These are phyloP conservation scores for Colletotrichum sojae DNA, from an alignment of 2,329 filamentous ascomycete genomes.

Conservation along the genomic window DNA sequence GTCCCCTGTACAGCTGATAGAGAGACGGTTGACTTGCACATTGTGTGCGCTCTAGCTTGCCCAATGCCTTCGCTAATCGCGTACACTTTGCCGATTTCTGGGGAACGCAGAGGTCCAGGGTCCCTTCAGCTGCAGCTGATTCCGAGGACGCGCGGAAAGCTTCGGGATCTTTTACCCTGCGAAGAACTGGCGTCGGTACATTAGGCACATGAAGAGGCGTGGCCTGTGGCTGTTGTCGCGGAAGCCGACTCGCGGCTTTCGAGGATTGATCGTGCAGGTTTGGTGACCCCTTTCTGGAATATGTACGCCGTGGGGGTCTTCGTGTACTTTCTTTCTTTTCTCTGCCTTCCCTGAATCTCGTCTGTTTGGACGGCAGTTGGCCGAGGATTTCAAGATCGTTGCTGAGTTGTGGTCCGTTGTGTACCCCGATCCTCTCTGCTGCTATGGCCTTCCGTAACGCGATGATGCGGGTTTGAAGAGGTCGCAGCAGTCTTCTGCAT, in stretches of 20 bases:
- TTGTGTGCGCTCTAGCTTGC: constrained; percentile 21
- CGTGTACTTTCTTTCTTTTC: constrained; percentile 27
- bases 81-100: neutral
- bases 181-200: constrained; percentile 34
- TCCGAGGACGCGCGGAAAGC: neutral
- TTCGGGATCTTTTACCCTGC: constrained; percentile 13
- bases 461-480: constrained; percentile 60
- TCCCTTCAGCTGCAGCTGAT: neutral
- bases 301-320: constrained; percentile 43
- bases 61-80: constrained; percentile 8
- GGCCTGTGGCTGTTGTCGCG: neutral
- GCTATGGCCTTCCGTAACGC: constrained; percentile 52
- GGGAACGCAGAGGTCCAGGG: neutral
- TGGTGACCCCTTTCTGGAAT: constrained; percentile 28
- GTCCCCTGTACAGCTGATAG: constrained; percentile 51
- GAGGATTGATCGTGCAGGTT: neutral
- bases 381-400: neutral
- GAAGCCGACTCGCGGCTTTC: neutral
- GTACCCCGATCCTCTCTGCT: constrained; percentile 35
- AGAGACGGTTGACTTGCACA: constrained; percentile 43
- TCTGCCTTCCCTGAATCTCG: constrained; percentile 6
- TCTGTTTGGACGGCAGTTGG: constrained; percentile 12
- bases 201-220: constrained; percentile 9
- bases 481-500: constrained; percentile 63
- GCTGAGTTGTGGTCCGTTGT: neutral